Conservation (phyloP, 352 stramenopile species). For the Pythium sp. region DNA sequence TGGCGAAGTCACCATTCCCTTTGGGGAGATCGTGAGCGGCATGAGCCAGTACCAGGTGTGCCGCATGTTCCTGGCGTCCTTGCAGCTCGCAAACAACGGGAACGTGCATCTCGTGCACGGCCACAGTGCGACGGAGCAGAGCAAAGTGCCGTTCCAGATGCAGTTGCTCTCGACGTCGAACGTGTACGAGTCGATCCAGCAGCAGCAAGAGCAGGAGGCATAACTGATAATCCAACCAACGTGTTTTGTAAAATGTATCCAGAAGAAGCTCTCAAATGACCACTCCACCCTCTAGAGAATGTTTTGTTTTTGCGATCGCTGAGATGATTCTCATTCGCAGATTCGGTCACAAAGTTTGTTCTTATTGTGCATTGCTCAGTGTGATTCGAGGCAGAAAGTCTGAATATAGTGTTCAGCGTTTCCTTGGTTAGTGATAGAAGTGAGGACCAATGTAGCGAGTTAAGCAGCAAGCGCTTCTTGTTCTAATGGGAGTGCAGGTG, state of each 20-base stretch:
- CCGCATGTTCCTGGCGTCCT: slow-evolving; percentile 87
- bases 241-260: background rate
- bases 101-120: slow-evolving; percentile 84
- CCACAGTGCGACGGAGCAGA: slow-evolving; percentile 55
- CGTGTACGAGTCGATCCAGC: slow-evolving; percentile 57
- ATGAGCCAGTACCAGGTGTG: slow-evolving; percentile 79
- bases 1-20: slow-evolving; percentile 32
- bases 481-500: too few relatives aligned
- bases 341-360: too few relatives aligned
- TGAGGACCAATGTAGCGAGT: too few relatives aligned
- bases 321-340: background rate
- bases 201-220: background rate
- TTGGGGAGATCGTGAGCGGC: slow-evolving; percentile 54
- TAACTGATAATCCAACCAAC: slow-evolving; percentile 3
- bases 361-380: too few relatives aligned
- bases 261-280: background rate
- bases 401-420: too few relatives aligned
- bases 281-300: background rate
- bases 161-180: slow-evolving; percentile 57
- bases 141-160: slow-evolving; percentile 64
- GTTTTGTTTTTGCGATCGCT: background rate
- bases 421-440: too few relatives aligned
- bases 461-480: too few relatives aligned
- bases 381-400: too few relatives aligned
- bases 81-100: slow-evolving; percentile 90